phyloP scores from a whole-genome alignment of 768 basidiomycete genomes.

The Floccularia luteovirens region DNA sequence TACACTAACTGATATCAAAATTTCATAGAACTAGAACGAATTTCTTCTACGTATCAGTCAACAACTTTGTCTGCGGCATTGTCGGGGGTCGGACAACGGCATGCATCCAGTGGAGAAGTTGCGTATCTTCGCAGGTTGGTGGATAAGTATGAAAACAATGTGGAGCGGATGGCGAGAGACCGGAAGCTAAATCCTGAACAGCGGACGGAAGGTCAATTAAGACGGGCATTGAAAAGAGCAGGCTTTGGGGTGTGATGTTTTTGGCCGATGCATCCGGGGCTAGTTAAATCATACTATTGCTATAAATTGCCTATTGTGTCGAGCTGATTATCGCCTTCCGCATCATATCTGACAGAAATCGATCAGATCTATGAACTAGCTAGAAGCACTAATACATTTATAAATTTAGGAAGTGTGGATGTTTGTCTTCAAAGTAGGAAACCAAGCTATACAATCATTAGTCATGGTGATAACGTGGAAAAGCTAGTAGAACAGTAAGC shows the following conservation, averaged over 20 bases:
- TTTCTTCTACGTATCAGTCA: conserved; percentile 34
- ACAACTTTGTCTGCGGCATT: conserved; percentile 30
- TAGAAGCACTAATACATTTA: too few relatives aligned
- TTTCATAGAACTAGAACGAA: conserved; percentile 53
- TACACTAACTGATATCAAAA: conserved; percentile 14
- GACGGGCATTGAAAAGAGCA: conserved; percentile 51
- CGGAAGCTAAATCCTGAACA: conserved; percentile 76
- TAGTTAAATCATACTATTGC: too few relatives aligned
- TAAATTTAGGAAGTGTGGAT: too few relatives aligned
- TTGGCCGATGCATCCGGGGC: too few relatives aligned
- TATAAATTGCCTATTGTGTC: too few relatives aligned
- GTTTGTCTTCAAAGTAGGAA: too few relatives aligned
- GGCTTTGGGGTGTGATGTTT: too few relatives aligned
- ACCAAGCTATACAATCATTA: too few relatives aligned
- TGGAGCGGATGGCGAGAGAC: conserved; percentile 74
- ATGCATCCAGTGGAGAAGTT: conserved; percentile 63
- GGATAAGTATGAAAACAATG: conserved; percentile 61
- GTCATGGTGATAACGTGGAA: too few relatives aligned
- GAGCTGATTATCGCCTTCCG: too few relatives aligned
- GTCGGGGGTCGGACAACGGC: conserved; percentile 41
- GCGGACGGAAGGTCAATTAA: conserved; percentile 74
- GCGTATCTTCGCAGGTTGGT: conserved; percentile 62
- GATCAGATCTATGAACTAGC: too few relatives aligned
- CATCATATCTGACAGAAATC: too few relatives aligned
- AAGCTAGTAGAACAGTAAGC: neutral